Percentiles rank a stretch among this genome's conserved stretches.
phyloP scores from a whole-genome alignment of 768 basidiomycete genomes.

The Lactifluus volemus region DNA sequence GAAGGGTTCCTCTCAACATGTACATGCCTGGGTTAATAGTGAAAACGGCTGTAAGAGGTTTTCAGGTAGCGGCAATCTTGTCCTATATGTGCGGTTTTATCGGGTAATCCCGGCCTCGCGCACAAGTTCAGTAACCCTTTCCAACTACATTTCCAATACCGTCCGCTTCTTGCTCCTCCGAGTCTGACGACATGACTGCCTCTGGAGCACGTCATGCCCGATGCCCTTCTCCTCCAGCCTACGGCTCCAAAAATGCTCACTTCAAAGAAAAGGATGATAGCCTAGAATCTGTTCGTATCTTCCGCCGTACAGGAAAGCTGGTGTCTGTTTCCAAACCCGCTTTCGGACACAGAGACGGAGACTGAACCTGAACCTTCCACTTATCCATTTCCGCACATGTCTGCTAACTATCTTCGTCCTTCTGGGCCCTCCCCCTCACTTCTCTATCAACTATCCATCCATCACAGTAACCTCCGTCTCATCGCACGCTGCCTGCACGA shows the following conservation, averaged over 20 bases:
- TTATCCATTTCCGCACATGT: constrained; percentile 21
- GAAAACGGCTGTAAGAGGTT: too few species aligned
- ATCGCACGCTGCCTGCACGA: too few species aligned
- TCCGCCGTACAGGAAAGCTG: constrained; percentile 60
- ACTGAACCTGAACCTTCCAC: constrained; percentile 28
- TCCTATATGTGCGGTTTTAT: too few species aligned
- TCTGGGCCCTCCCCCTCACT: too few species aligned
- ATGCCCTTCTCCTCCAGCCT: constrained; percentile 49
- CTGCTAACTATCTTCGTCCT: not conserved
- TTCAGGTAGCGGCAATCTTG: too few species aligned
- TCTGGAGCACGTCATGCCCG: constrained; percentile 27
- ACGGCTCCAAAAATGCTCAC: constrained; percentile 73
- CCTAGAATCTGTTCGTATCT: constrained; percentile 54
- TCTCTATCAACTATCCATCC: too few species aligned
- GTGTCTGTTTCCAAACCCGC: constrained; percentile 46
- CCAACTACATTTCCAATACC: too few species aligned
- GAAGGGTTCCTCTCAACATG: too few species aligned
- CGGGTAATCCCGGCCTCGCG: too few species aligned
- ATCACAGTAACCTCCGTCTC: too few species aligned
- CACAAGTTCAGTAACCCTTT: too few species aligned
- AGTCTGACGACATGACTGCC: constrained; percentile 30
- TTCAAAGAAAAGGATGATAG: constrained; percentile 56
- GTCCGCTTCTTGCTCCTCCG: constrained; percentile 42
- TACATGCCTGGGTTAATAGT: too few species aligned
- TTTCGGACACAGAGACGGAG: constrained; percentile 22